Base-by-base conservation (phyloP, 768 basidiomycete species). In the Clitopilus hobsonii region DNA sequence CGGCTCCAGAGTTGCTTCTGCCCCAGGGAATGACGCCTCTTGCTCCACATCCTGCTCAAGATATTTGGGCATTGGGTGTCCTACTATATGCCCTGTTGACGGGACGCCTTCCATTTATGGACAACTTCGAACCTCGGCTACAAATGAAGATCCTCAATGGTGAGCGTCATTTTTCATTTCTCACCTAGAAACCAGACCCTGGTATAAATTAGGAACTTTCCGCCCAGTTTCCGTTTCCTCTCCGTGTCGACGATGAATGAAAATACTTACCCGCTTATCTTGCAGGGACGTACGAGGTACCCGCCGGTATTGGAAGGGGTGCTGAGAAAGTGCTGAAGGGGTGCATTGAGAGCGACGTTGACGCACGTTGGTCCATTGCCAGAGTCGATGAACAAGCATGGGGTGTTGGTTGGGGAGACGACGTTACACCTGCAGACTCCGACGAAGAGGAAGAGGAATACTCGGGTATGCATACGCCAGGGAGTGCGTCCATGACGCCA, bases 11-110 rank as follows among this genome's bases (percentile, higher is more conserved):
- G 66, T 79, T 97, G 2, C 78, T 97, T 2, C 75, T 84, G 3
- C 84, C 89, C 0, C 82, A 80, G 51, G 67, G 71, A 2, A 64
- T 72, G 26, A 68, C 68, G 1, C 63, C 72, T 0, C 61, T 74
- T 5, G 68, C 66, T 41, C 78, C 81, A 0, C 72, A 83, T 61
- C 88, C 94, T 1, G 84, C 90, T 0, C 91, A 94, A 65, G 97
- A 99, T 60, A 86, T 98, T 25, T 99, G 97, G 97, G 94, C 97
- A 0, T 73, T 98, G 2, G 97, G 97, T 0, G 85, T 94, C 53
- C 79, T 97, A 58, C 83, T 99, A 1, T 91, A 94, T 65, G 85
- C 88, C 6, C 75, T 99, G 1, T 78, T 98, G 18, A 86, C 85
- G 0, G 94, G 94, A 2, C 74, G 77, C n/a, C 74, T 98, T 6